phyloP scores from a whole-genome alignment of 2,329 filamentous ascomycete genomes.

The Colletotrichum camelliae region DNA sequence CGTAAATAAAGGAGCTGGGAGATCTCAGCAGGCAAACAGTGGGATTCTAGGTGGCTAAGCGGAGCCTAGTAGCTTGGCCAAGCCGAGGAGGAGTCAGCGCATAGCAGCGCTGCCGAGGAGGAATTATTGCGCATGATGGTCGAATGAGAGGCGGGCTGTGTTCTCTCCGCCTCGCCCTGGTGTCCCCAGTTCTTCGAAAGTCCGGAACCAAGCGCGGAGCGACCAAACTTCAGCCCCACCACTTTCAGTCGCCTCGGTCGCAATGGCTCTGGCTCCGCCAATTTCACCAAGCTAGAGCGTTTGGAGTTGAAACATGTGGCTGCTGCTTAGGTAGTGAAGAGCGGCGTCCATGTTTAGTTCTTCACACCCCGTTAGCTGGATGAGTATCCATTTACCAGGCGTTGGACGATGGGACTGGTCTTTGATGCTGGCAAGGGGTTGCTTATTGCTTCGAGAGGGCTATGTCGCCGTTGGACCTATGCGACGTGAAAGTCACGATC shows the following conservation, averaged over 20 bases:
- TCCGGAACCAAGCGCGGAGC: too few relatives aligned
- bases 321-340: slow-evolving; percentile 91
- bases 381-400: slow-evolving; percentile 90
- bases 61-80: too few relatives aligned
- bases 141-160: not conserved
- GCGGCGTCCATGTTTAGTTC: slow-evolving; percentile 92
- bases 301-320: slow-evolving; percentile 78
- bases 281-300: slow-evolving; percentile 87
- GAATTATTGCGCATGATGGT: not conserved
- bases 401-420: slow-evolving; percentile 94
- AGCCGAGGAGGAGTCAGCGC: not conserved
- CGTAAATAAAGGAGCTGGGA: not conserved
- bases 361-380: slow-evolving; percentile 95
- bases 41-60: too few relatives aligned
- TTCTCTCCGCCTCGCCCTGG: too few relatives aligned
- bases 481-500: slow-evolving; percentile 94
- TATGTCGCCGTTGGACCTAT: slow-evolving; percentile 93
- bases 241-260: slow-evolving; percentile 32
- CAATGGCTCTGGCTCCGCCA: slow-evolving; percentile 80
- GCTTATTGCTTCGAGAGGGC: slow-evolving; percentile 90
- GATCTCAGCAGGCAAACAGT: too few relatives aligned
- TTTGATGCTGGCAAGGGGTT: slow-evolving; percentile 95
- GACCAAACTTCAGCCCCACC: too few relatives aligned
- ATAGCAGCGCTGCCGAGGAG: not conserved
- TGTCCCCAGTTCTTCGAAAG: too few relatives aligned